These are phyloP conservation scores for Tylopilus subfusipes DNA, from an alignment of 768 basidiomycete species.

Conservation along the genomic window DNA sequence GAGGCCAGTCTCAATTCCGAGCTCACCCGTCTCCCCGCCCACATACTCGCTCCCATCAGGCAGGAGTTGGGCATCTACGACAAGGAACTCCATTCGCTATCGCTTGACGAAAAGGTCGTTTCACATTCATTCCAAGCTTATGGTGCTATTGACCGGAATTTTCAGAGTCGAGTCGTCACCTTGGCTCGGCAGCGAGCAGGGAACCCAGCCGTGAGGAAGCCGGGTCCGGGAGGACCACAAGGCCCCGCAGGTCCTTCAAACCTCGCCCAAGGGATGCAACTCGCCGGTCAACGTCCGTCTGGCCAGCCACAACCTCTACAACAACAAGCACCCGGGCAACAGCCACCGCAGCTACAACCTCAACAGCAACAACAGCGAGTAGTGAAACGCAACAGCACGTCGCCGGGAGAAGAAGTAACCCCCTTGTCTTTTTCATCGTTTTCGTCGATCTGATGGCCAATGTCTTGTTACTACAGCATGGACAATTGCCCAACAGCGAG, in stretches of 20 bases:
- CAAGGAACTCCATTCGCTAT: conserved; percentile 44
- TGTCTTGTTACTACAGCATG: conserved; percentile 35
- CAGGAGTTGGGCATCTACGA: conserved; percentile 42
- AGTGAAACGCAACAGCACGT: conserved; percentile 57
- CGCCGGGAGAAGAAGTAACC: conserved; percentile 58
- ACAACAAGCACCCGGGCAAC: conserved; percentile 28
- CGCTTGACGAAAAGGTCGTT: conserved; percentile 58
- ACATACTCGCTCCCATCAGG: conserved; percentile 35
- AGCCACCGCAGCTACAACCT: background rate
- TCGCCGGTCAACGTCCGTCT: conserved; percentile 40
- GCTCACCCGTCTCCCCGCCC: conserved; percentile 38
- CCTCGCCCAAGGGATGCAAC: conserved; percentile 34
- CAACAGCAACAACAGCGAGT: conserved; percentile 28
- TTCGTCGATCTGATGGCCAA: conserved; percentile 1
- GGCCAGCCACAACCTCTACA: conserved; percentile 28
- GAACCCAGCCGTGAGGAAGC: conserved; percentile 20
- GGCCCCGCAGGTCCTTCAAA: conserved; percentile 28
- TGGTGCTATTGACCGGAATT: conserved; percentile 12
- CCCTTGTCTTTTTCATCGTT: background rate
- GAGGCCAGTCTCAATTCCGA: conserved; percentile 38
- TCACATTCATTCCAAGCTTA: background rate
- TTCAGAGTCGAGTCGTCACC: conserved; percentile 37
- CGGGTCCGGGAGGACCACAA: conserved; percentile 29
- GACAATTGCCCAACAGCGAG: conserved; percentile 45
- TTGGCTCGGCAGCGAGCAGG: conserved; percentile 23